Base-by-base conservation (phyloP, 129 eudicot species). In the Kitagawia praeruptora region DNA sequence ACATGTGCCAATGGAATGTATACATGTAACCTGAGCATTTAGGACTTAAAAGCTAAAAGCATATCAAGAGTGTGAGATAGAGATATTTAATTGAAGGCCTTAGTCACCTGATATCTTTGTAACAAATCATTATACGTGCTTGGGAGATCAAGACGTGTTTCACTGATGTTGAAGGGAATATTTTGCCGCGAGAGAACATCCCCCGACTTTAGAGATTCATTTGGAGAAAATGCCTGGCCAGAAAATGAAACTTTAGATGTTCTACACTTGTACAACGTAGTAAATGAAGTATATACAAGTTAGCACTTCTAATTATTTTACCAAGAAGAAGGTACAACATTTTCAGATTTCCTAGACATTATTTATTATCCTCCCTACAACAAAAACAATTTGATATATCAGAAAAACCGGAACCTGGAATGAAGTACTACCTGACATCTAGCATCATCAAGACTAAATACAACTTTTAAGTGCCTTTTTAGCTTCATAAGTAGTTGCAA, bases 381-480 rank as follows among this genome's bases (percentile, higher is more conserved):
- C 25, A n/a, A 15, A 25, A 10, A 61, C 69, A 75, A 53, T 77
- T 15, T 28, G 70, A 66, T 34, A 39, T 1, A 34, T 34, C 45
- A 28, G 78, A 58, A 27, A 56, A 8, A 70, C 37, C 18, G 13
- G 8, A 71, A n/a, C 75, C 41, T 21, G 25, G 8, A 71, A n/a
- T 27, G 39, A 82, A 77, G 37, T 49, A 78, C 45, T 83, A 92
- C 98, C 96, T 92, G 97, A 81, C 98, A 95, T 80, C 93, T 91
- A 38, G 90, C 93, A 89, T 95, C 98, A 82, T 95, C 89, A 73
- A 95, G 87, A 83, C 91, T 78, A 78, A 87, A 95, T 6, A 90
- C 84, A 70, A 95, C 90, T 87, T 95, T 95, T 58, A 95, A 85
- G 85, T 95, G 97, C 87, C 98, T 89, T 87, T 95, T 95, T 41